Evolutionary conservation across 2,329 filamentous ascomycete genomes (phyloP).

Genomic region (Dothidotthia symphoricarpi): DNA sequence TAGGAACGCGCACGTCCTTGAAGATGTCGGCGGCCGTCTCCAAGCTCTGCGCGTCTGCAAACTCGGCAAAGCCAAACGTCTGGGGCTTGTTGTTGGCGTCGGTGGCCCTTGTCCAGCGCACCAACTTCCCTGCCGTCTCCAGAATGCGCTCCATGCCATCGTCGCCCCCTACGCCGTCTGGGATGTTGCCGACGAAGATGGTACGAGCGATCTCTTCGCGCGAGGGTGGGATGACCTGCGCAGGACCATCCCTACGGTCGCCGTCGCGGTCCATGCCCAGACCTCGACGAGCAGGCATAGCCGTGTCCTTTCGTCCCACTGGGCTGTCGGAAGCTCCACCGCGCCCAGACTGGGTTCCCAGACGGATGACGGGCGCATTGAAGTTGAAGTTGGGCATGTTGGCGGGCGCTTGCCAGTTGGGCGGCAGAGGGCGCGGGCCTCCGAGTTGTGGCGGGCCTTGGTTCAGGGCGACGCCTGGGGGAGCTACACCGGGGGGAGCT

Average conservation of each 20-base stretch:
- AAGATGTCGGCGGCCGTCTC: constrained; percentile 82
- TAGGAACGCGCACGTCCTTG: constrained; percentile 76
- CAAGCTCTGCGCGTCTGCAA: constrained; percentile 85
- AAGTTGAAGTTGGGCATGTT: constrained; percentile 99
- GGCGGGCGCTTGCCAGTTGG: constrained; percentile 81
- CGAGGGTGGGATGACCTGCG: constrained; percentile 75
- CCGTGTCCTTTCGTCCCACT: constrained; percentile 52
- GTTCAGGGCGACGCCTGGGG: constrained; percentile 76
- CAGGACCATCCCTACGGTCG: constrained; percentile 64
- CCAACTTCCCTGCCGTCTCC: constrained; percentile 70
- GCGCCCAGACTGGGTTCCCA: constrained; percentile 75
- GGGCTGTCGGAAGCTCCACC: constrained; percentile 45
- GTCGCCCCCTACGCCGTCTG: constrained; percentile 73
- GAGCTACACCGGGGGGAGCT: constrained; percentile 71
- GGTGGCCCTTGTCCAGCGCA: constrained; percentile 78
- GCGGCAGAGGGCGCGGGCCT: constrained; percentile 75
- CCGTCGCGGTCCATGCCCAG: constrained; percentile 60
- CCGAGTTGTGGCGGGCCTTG: constrained; percentile 71
- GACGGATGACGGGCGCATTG: constrained; percentile 90
- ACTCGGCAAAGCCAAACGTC: constrained; percentile 94
- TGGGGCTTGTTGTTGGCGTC: constrained; percentile 78
- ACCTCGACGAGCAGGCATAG: constrained; percentile 47
- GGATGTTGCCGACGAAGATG: constrained; percentile 84
- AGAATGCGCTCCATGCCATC: constrained; percentile 77
- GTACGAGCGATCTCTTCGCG: constrained; percentile 89